These are phyloP conservation scores for Tetrapisispora phaffii DNA, from an alignment of 805 yeast genomes.

Conservation along the genomic window DNA sequence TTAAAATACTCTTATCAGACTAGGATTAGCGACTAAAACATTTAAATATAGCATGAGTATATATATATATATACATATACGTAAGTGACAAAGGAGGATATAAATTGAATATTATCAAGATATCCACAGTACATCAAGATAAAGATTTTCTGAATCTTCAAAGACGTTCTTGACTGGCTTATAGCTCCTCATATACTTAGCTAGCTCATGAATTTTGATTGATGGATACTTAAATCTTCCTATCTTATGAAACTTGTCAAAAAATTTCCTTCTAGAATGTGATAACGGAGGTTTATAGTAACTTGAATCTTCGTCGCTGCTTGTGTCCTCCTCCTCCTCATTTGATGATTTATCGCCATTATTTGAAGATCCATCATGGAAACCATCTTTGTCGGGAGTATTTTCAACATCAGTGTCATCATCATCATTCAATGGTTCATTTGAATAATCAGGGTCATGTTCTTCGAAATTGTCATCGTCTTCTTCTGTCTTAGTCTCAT, in stretches of 20 bases:
- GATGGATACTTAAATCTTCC: constrained; percentile 13
- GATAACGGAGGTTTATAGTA: constrained; percentile 11
- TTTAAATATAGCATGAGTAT: no score
- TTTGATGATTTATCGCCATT: not conserved
- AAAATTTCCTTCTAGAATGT: not conserved
- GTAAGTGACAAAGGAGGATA: not conserved
- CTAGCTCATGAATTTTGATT: constrained; percentile 15
- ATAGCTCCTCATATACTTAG: constrained; percentile 13
- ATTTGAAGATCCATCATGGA: no score
- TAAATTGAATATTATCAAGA: not conserved
- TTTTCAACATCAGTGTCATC: constrained; percentile 16
- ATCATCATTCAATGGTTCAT: constrained; percentile 1
- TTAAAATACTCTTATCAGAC: no score
- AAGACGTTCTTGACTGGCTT: not conserved
- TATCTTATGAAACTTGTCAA: not conserved
- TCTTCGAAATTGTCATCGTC: not conserved
- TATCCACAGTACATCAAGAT: not conserved
- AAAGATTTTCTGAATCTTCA: constrained; percentile 1
- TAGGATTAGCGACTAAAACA: no score
- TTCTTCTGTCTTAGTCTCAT: not conserved
- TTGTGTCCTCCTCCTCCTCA: not conserved
- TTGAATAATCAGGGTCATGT: no score
- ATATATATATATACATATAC: no score
- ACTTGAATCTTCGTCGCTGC: constrained; percentile 3
- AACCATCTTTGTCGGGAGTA: constrained; percentile 6